These are phyloP conservation scores for Trichomonascaceae sp. DNA, from an alignment of 1,139 yeast species.

Conservation along the genomic window DNA sequence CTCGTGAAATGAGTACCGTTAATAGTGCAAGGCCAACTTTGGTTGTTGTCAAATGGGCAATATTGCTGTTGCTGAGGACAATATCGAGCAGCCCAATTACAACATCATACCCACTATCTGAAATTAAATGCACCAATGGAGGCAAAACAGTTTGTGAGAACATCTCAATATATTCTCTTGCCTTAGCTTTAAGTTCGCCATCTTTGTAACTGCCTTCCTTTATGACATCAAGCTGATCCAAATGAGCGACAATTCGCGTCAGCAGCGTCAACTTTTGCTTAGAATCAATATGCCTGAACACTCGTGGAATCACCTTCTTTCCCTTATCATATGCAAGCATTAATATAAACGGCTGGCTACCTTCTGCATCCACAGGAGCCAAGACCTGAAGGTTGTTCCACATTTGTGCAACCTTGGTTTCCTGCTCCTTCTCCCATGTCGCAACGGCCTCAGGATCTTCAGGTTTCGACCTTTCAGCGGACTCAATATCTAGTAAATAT, in stretches of 20 bases:
- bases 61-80: constrained; percentile 52
- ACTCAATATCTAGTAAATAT: constrained; percentile 73
- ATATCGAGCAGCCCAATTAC: constrained; percentile 76
- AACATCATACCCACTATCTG: constrained; percentile 76
- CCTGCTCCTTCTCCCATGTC: constrained; percentile 31
- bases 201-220: constrained; percentile 73
- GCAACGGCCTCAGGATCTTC: constrained; percentile 42
- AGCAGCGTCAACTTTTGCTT: constrained; percentile 76
- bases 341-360: constrained; percentile 74
- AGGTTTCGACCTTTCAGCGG: constrained; percentile 59
- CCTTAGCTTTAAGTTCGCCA: constrained; percentile 38
- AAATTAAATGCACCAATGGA: constrained; percentile 75
- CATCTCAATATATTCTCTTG: constrained; percentile 63
- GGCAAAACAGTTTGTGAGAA: constrained; percentile 82
- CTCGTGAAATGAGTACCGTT: constrained; percentile 84
- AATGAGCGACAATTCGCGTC: constrained; percentile 73
- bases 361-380: constrained; percentile 40
- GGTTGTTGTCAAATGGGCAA: constrained; percentile 65
- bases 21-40: constrained; percentile 82
- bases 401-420: constrained; percentile 36
- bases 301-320: constrained; percentile 80
- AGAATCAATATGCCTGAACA: constrained; percentile 72
- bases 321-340: constrained; percentile 83
- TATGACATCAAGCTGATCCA: constrained; percentile 75
- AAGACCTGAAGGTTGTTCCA: constrained; percentile 77